Base-by-base conservation (phyloP, 192 early-diverging fungal species). In the Rhizophagus sp. region DNA sequence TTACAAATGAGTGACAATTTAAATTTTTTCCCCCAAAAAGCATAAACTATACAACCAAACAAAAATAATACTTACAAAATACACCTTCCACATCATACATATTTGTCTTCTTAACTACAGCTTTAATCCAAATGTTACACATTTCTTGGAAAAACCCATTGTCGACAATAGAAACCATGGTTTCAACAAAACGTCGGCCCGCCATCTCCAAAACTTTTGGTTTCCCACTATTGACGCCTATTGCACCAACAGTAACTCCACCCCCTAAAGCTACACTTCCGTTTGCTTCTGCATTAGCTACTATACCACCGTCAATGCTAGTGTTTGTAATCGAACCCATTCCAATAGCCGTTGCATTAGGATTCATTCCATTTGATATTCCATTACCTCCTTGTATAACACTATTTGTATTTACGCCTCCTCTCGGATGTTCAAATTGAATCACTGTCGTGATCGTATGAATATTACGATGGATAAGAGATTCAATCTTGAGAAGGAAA, bases 361-460 rank as follows among this genome's bases (percentile, higher is more conserved):
- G 79, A 49, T 83, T 82, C 49, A 81, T 81, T n/a, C 76, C 70
- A 50, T 80, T 82, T 25, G 84, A 70, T 27, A 83, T 69, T 24
- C 81, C 82, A 12, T 73, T 79, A 27, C 79, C 68, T 62, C 79
- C 57, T 22, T 74, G 79, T 22, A 73, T 71, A 12, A 73, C 69
- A 22, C 78, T 79, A 17, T 73, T 75, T 11, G 63, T 66, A 57
- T 70, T 75, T 27, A 75, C 71, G 36, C 61, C 78, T 8, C 66
- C 72, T 1, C 73, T 71, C 34, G 82, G 80, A 13, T 80, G 81
- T 63, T 86, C 84, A 79, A 83, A 84, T 50, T 88, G 87, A 36
- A 85, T 84, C 27, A 88, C 85, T 2, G 88, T 88, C 13, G 88
- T 88, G 10, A 88, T 86, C 13, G 88, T 83, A 57, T 87, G 83